Conservation (phyloP, 352 stramenopile species). For the Thraustochytrium sp. region DNA sequence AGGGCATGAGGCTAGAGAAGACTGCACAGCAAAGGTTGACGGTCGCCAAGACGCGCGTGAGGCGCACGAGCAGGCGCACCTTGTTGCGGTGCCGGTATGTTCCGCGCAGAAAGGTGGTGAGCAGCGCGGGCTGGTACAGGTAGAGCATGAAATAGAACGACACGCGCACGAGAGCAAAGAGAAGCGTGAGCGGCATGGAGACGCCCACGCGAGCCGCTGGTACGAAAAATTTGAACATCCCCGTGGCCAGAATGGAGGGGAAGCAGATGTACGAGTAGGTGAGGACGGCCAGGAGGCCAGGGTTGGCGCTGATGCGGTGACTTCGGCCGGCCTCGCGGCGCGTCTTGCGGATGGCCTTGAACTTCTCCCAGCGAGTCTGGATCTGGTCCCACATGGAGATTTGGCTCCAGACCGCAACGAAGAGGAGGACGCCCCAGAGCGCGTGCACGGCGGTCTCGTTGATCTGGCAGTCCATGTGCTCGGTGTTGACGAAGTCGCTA, state of each 20-base stretch:
- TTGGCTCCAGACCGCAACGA: neutral
- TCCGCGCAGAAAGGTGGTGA: neutral
- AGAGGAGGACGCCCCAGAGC: neutral
- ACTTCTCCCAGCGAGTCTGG: neutral
- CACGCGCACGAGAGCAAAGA: neutral
- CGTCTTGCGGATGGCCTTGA: neutral
- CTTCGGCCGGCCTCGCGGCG: neutral
- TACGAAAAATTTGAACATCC: neutral
- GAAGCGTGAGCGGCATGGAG: neutral
- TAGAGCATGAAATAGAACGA: neutral
- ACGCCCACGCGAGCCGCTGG: neutral
- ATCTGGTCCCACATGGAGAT: neutral
- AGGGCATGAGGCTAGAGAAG: neutral
- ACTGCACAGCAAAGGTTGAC: neutral
- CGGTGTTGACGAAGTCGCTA: conserved; percentile 32
- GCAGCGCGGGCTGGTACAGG: neutral
- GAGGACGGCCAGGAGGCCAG: conserved; percentile 7
- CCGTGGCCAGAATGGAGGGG: neutral
- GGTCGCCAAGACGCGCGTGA: neutral
- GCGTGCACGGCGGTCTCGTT: neutral
- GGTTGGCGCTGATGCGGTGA: neutral
- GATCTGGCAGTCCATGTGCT: conserved; percentile 28
- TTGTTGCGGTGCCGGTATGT: neutral
- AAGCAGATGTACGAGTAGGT: neutral
- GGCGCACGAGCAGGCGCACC: neutral